Percentiles rank a stretch among this genome's conserved stretches.
phyloP scores from a whole-genome alignment of 2,329 filamentous ascomycete genomes.

The Diaporthe ilicicola region DNA sequence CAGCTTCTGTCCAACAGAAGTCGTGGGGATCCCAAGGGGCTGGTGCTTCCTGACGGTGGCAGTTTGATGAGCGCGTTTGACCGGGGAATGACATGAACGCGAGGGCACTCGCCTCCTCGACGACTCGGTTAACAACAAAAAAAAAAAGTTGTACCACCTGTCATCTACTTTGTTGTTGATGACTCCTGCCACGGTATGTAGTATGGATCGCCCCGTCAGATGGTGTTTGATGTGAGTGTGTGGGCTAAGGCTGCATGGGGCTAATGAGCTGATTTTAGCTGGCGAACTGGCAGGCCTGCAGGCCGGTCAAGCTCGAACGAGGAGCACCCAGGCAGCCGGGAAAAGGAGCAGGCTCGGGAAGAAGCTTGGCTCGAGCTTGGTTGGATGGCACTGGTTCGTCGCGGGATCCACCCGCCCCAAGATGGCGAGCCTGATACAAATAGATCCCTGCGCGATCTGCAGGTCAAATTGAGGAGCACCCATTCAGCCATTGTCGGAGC shows the following conservation, averaged over 20 bases:
- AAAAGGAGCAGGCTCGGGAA: neutral
- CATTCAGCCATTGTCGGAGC: neutral
- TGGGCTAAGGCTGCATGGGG: conserved; percentile 12
- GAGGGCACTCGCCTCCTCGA: neutral
- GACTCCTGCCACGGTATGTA: neutral
- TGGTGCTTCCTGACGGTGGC: neutral
- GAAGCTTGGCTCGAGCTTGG: neutral
- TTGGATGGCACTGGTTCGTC: neutral
- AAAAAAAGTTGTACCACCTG: neutral
- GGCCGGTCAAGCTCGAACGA: conserved; percentile 19
- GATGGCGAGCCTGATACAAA: conserved; percentile 20
- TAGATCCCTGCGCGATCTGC: conserved; percentile 20
- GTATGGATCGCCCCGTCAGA: conserved; percentile 13
- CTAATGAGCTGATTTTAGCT: neutral
- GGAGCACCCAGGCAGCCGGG: conserved; percentile 16
- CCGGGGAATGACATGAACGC: neutral
- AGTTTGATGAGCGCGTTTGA: conserved; percentile 2
- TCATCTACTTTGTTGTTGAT: neutral
- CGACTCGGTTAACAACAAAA: too few species aligned
- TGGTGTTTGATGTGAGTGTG: conserved; percentile 12
- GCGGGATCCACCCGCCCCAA: conserved; percentile 9
- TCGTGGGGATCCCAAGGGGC: neutral
- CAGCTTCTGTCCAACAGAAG: conserved; percentile 16
- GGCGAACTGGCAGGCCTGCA: neutral
- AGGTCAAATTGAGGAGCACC: conserved; percentile 23